Evolutionary conservation across 1,284 basidiomycete species (phyloP).

Genomic region (Schizopora paradoxa): DNA sequence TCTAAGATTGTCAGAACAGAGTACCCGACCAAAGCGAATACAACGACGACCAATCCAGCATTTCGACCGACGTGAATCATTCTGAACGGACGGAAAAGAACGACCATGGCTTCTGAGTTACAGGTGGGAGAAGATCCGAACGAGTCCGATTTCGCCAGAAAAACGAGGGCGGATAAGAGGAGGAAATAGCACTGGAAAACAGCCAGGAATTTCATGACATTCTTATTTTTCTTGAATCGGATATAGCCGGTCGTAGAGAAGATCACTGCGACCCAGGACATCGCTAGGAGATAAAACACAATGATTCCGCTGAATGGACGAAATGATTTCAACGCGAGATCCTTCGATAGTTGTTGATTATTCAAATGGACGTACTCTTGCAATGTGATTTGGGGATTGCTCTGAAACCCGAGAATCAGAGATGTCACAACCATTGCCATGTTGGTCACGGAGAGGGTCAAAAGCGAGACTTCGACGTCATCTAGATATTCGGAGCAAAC

Average conservation of each 20-base stretch:
- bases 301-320: conserved; percentile 7
- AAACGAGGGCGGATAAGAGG: conserved; percentile 22
- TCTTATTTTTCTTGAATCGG: conserved; percentile 17
- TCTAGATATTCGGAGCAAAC: conserved; percentile 22
- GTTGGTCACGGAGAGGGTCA: conserved; percentile 27
- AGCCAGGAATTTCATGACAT: no score
- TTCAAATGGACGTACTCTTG: conserved; percentile 28
- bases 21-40: conserved; percentile 16
- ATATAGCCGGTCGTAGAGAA: conserved; percentile 20
- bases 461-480: conserved; percentile 25
- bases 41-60: conserved; percentile 18
- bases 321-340: no score
- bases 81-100: conserved; percentile 25
- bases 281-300: conserved; percentile 12
- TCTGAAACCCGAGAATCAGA: conserved; percentile 24
- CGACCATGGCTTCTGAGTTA: conserved; percentile 22
- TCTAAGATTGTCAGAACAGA: conserved; percentile 17
- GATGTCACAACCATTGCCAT: conserved; percentile 26
- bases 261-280: conserved; percentile 22
- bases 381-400: conserved; percentile 23
- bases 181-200: conserved; percentile 24
- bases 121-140: conserved; percentile 23
- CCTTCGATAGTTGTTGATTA: no score
- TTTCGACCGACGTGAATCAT: conserved; percentile 22
- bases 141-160: conserved; percentile 19